These are phyloP conservation scores for Chamaecrista fasciculata DNA, from an alignment of 306 rosid species.

Conservation along the genomic window DNA sequence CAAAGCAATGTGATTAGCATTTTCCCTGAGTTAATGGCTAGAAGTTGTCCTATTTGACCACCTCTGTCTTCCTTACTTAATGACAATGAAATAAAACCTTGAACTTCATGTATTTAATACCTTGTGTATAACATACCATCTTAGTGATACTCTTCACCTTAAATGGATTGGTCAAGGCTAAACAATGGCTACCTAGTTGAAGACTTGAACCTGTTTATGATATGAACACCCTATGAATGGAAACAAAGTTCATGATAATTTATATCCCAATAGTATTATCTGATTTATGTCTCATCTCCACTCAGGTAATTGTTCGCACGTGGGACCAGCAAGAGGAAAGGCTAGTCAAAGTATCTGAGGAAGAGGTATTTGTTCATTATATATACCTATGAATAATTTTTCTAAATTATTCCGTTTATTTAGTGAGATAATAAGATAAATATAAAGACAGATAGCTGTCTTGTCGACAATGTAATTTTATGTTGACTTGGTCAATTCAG, in stretches of 20 bases:
- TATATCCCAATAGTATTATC: neutral
- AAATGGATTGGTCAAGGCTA: neutral
- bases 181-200: neutral
- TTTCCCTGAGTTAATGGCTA: neutral
- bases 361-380: constrained; percentile 58
- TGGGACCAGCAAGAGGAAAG: constrained; percentile 77
- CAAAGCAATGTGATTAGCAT: neutral
- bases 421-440: neutral
- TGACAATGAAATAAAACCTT: neutral
- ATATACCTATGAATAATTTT: neutral
- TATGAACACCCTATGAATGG: constrained; percentile 5
- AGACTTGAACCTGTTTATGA: constrained; percentile 1
- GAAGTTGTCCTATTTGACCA: neutral
- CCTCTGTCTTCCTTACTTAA: too few relatives aligned
- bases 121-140: constrained; percentile 17
- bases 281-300: constrained; percentile 27
- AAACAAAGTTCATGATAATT: neutral
- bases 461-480: neutral
- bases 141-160: neutral
- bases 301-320: constrained; percentile 71
- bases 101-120: neutral
- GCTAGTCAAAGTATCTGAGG: constrained; percentile 59
- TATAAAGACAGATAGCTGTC: neutral
- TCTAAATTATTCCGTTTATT: constrained; percentile 5
- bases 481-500: constrained; percentile 6